Percentiles rank a stretch among this genome's conserved stretches.
Conservation (phyloP, 1,284 basidiomycete species). For the Xanthoconium separans region DNA sequence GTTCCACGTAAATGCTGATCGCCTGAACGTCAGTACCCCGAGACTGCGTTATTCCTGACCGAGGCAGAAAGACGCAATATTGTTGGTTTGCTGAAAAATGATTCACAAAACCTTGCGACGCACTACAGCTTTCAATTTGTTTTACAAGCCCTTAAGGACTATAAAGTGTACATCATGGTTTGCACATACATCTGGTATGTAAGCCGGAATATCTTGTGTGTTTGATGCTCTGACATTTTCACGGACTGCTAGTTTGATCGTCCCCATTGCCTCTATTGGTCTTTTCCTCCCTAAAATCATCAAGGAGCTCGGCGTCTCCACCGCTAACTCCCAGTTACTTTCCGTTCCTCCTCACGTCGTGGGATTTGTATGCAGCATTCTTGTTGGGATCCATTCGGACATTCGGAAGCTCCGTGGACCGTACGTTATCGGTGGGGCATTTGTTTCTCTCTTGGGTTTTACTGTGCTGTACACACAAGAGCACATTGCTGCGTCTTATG, state of each 20-base stretch:
- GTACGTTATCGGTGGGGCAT: neutral
- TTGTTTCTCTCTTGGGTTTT: neutral
- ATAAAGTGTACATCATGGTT: constrained; percentile 43
- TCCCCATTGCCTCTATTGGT: neutral
- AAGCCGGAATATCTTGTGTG: neutral
- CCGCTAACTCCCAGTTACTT: neutral
- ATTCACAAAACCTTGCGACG: constrained; percentile 7
- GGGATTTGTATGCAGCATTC: neutral
- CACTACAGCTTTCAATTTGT: constrained; percentile 37
- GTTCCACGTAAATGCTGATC: neutral
- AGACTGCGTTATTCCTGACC: constrained; percentile 3
- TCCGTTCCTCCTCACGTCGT: neutral
- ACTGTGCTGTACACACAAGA: neutral
- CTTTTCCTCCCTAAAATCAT: neutral
- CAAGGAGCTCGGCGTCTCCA: neutral
- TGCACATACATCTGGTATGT: constrained; percentile 42
- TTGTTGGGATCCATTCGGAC: neutral
- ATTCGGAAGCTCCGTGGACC: neutral
- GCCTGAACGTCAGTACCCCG: neutral
- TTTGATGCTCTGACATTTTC: constrained; percentile 5
- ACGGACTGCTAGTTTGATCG: constrained; percentile 1
- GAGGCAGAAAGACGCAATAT: neutral
- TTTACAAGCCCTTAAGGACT: constrained; percentile 41
- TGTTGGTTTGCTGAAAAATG: neutral
- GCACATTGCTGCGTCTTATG: constrained; percentile 42